Evolutionary conservation across 108 stramenopile species (phyloP).

Genomic region (Chaetoceros tenuissimus): DNA sequence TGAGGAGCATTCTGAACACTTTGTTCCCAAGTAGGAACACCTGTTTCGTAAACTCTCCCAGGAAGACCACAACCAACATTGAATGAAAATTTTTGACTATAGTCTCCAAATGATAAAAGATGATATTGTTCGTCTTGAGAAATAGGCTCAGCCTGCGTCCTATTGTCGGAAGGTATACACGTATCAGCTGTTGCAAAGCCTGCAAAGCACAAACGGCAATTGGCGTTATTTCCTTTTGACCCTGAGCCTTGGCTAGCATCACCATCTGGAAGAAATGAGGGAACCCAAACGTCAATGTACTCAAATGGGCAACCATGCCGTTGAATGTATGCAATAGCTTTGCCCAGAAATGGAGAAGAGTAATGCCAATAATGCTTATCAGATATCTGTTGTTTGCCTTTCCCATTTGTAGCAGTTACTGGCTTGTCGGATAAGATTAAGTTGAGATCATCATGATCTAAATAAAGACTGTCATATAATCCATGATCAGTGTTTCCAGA

Average conservation of each 20-base stretch:
- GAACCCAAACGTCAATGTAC: constrained; percentile 82
- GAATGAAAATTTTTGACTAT: constrained; percentile 80
- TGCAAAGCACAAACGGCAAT: constrained; percentile 81
- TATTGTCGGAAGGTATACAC: constrained; percentile 30
- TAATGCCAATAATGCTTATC: constrained; percentile 4
- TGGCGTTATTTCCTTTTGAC: constrained; percentile 15
- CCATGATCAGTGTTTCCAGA: constrained; percentile 10
- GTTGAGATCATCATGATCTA: constrained; percentile 29
- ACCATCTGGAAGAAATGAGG: constrained; percentile 62
- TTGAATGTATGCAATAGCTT: constrained; percentile 53
- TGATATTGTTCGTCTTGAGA: constrained; percentile 56
- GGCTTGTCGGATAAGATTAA: constrained; percentile 31
- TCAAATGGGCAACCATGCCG: constrained; percentile 77
- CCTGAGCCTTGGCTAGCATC: constrained; percentile 6
- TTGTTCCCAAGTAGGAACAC: constrained; percentile 79
- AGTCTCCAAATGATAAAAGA: constrained; percentile 73
- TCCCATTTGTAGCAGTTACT: constrained; percentile 3
- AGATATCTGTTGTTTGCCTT: neutral
- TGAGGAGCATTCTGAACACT: constrained; percentile 74
- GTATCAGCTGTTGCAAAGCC: constrained; percentile 59
- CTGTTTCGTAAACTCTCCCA: constrained; percentile 71
- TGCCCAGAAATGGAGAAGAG: constrained; percentile 67
- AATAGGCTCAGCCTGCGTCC: constrained; percentile 16
- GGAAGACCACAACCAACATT: constrained; percentile 79
- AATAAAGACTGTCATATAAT: constrained; percentile 12